Percentiles rank a stretch among this genome's conserved stretches.
These are phyloP conservation scores for Uronychia setigera DNA, from an alignment of 73 alveolate genomes.

Conservation along the genomic window DNA sequence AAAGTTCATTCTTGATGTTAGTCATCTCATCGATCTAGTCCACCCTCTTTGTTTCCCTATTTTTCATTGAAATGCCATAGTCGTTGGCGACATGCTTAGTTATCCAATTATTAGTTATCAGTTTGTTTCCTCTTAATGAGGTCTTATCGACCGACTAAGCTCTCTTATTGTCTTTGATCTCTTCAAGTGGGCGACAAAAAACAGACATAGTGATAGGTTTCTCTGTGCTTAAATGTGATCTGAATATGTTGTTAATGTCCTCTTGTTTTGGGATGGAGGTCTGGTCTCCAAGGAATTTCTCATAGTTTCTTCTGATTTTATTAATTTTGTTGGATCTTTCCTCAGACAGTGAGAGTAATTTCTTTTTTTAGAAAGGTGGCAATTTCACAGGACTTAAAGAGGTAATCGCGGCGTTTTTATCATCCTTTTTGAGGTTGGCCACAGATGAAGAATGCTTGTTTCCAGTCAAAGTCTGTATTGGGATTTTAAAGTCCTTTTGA, in stretches of 20 bases:
- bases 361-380: background rate
- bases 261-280: background rate
- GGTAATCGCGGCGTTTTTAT: no score
- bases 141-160: background rate
- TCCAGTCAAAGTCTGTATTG: background rate
- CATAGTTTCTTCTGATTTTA: background rate
- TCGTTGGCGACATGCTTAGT: background rate
- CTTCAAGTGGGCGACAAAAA: background rate
- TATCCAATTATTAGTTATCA: background rate
- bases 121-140: background rate
- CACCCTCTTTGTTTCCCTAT: background rate
- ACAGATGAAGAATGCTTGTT: background rate
- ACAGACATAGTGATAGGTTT: background rate
- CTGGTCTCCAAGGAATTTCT: background rate
- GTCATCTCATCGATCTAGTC: background rate
- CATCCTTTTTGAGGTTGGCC: background rate
- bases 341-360: background rate
- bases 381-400: no score
- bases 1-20: background rate
- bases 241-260: background rate
- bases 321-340: background rate
- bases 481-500: background rate
- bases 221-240: background rate
- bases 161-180: background rate
- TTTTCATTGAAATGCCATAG: background rate